Evolutionary conservation across 148 eudicot species (phyloP).

Genomic region (Gaultheria prostrata): DNA sequence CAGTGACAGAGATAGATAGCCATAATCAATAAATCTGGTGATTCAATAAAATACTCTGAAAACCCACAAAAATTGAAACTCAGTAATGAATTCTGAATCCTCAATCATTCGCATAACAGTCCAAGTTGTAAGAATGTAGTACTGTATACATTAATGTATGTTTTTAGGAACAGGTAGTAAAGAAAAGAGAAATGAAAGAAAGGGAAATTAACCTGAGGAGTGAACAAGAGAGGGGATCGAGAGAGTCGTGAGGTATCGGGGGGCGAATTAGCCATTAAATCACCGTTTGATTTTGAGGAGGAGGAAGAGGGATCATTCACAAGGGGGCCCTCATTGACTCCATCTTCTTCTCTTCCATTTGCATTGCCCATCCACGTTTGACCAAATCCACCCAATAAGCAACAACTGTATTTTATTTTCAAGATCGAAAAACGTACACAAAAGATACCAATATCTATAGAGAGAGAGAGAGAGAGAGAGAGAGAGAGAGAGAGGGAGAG

Average conservation of each 20-base stretch:
- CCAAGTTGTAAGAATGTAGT: not conserved
- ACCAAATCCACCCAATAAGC: not conserved
- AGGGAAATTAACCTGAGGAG: conserved; percentile 52
- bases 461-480: not conserved
- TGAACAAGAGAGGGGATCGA: conserved; percentile 51
- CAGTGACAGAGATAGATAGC: not conserved
- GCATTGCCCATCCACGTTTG: conserved; percentile 52
- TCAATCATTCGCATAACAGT: not conserved
- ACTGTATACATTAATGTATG: not conserved
- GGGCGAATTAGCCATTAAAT: conserved; percentile 42
- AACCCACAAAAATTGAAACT: not conserved
- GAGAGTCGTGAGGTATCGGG: conserved; percentile 46
- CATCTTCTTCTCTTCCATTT: conserved; percentile 56
- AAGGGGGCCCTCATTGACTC: conserved; percentile 16
- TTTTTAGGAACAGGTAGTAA: not conserved
- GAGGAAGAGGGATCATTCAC: conserved; percentile 1
- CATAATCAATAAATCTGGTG: not conserved
- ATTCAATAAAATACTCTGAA: not conserved
- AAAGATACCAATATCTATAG: not conserved
- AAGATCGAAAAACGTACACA: not conserved
- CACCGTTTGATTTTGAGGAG: conserved; percentile 25
- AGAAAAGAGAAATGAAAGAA: not conserved
- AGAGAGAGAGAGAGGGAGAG: not conserved
- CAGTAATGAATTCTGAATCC: not conserved
- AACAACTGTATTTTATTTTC: not conserved